A percentile compares a stretch with the other conserved stretches of the same genome.
Conservation (phyloP, 2,329 filamentous ascomycete genomes). For the Leptographium galeiforme region DNA sequence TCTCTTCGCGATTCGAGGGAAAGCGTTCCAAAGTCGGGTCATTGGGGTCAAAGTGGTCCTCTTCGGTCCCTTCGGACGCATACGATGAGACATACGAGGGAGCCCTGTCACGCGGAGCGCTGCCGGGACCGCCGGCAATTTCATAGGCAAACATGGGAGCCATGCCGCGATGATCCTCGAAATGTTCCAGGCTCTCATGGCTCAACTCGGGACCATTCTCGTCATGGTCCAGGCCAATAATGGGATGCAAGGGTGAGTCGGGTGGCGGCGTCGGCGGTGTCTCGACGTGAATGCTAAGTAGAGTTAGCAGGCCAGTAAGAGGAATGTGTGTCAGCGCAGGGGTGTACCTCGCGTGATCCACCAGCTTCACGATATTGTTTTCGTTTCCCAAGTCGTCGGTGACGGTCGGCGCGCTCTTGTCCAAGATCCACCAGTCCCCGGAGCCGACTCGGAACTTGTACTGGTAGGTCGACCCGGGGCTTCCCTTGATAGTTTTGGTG, state of each 20-base stretch:
- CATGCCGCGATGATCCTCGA: constrained; percentile 10
- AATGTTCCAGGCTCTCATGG: constrained; percentile 8
- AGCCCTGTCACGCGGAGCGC: constrained; percentile 6
- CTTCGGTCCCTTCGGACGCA: constrained; percentile 6
- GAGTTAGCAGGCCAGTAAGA: background rate
- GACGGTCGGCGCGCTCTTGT: constrained; percentile 43
- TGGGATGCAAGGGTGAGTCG: constrained; percentile 2
- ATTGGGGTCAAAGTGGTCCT: constrained; percentile 23
- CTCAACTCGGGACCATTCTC: background rate
- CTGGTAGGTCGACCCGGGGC: constrained; percentile 47
- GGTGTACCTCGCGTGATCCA: constrained; percentile 8
- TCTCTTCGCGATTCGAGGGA: constrained; percentile 29
- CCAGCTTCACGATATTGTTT: constrained; percentile 32
- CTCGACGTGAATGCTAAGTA: background rate
- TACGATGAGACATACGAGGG: constrained; percentile 1
- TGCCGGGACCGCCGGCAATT: constrained; percentile 23
- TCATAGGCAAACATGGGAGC: constrained; percentile 35
- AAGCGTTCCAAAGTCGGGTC: constrained; percentile 36
- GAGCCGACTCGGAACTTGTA: constrained; percentile 62
- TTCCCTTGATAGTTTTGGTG: constrained; percentile 37
- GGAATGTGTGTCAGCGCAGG: background rate
- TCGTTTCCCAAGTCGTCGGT: constrained; percentile 31
- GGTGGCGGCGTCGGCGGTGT: constrained; percentile 11
- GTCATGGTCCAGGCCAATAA: background rate
- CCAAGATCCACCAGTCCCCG: constrained; percentile 57